Evolutionary conservation across 345 rosid genomes (phyloP), one percentile per base, ranked within the genome.

Genomic region (Cardiospermum halicacabum): DNA sequence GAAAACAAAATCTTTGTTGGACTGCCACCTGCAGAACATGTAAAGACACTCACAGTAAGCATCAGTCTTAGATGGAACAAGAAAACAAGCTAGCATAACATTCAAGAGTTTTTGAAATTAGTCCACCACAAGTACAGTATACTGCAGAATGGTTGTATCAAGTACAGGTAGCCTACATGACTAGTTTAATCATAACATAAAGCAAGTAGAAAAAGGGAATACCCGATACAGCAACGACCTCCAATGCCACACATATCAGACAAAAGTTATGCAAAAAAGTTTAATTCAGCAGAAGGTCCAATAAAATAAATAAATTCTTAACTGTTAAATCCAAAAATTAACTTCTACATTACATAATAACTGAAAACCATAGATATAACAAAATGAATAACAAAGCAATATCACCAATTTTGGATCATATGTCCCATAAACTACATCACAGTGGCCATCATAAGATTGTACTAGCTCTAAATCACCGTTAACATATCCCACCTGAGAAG

Each of bases 401-500:
- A n/a, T n/a, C n/a, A n/a, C n/a, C n/a, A n/a, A 82, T 59, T 82
- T 91, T 55, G 92, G 96, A 64, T 94, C 96, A 69, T 72, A 89
- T 61, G 82, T 81, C 66, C 99, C 92, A 74, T 91, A 85, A 45
- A 94, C 72, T 69, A 94, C 83, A 78, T 94, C 96, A 59, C 81
- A 94, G 76, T 89, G 89, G 68, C 99, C 99, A 80, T 91, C 91
- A 54, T 79, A 88, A 57, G 95, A 85, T 81, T 84, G 89, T 72
- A 94, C 21, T 69, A 87, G 72, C 77, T 94, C 96, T 75, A 87
- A 72, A 81, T 91, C 96, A 74, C 91, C 85, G 97, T 87, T 79
- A 94, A 80, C 65, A 80, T 75, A 80, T 94, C 99, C 99, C 99
- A 94, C 85, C 99, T 94, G 95, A 64, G 73, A 69, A 57, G 67